These are phyloP conservation scores for Nannizziopsis arthrosporioides DNA, from an alignment of 2,329 filamentous ascomycete species.

Conservation along the genomic window DNA sequence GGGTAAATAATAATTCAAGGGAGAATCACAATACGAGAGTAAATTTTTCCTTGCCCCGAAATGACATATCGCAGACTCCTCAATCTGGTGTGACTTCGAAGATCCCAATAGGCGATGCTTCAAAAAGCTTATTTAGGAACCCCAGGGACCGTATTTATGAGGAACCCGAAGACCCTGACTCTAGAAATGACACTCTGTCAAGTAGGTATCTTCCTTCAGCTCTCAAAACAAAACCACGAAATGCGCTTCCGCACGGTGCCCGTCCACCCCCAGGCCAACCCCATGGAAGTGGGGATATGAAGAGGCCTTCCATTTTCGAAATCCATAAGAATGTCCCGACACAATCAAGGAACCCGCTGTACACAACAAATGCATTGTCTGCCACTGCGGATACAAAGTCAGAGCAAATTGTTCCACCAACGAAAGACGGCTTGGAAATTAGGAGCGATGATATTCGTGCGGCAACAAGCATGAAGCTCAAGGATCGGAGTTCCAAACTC, in stretches of 20 bases:
- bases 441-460: constrained; percentile 76
- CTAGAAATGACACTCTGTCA: constrained; percentile 20
- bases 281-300: constrained; percentile 34
- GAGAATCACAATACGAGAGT: constrained; percentile 30
- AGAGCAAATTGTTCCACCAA: constrained; percentile 40
- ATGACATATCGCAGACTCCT: constrained; percentile 18
- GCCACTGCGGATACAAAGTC: constrained; percentile 21
- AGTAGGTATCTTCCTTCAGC: constrained; percentile 30
- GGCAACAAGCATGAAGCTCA: constrained; percentile 79
- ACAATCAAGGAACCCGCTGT: constrained; percentile 69
- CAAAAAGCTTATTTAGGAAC: constrained; percentile 45
- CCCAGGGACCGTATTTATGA: constrained; percentile 65
- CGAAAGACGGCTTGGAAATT: constrained; percentile 70
- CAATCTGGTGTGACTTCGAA: constrained; percentile 19
- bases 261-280: constrained; percentile 35
- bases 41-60: constrained; percentile 29
- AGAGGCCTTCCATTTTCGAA: constrained; percentile 48
- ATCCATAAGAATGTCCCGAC: constrained; percentile 75
- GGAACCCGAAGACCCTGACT: constrained; percentile 52
- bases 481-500: constrained; percentile 73
- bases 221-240: constrained; percentile 50
- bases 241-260: constrained; percentile 43
- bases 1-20: constrained; percentile 18
- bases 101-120: constrained; percentile 29
- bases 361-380: constrained; percentile 53